Evolutionary conservation across 192 early-diverging fungal species (phyloP), one percentile per base, ranked within the genome.

Genomic region (Spinellus fusiger): DNA sequence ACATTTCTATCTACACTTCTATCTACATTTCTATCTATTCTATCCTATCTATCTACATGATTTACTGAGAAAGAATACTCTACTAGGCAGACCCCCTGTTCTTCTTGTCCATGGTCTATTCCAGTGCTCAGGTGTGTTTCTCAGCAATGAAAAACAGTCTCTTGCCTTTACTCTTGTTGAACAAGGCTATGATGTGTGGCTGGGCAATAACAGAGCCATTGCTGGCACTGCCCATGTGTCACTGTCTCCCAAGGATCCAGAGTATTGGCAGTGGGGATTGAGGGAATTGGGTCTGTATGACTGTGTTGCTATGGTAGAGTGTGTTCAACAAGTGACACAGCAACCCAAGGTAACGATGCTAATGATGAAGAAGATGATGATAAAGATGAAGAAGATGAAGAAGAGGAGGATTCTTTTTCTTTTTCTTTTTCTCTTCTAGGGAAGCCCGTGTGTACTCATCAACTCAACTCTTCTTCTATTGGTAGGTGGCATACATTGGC

Each of bases 161-260:
- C 64, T 98, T 58, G 87, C 93, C 4, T 93, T 93, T 67, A 71
- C 86, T 4, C 82, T 98, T 22, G 92, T 88, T 4, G 91, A 96
- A 54, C 88, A 87, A 18, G 89, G 89, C 35, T 98, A 92, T 73
- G 95, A 98, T 71, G 93, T 98, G 0, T 98, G 95, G 95, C 64
- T 95, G 4, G 95, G 93, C 23, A 96, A 98, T 64, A 87, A 90
- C 20, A 76, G 95, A 25, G 93, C 92, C 7, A 93, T 54, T 1
- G 57, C 25, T 33, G 31, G 51, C 12, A 23, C 49, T 2, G 49
- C 59, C 29, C 65, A 67, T 54, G 6, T 61, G 18, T 48, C 35
- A 29, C 29, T 59, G 13, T 53, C 56, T n/a, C 22, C 27, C 22
- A 13, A 55, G 26, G 52, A 55, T 59, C 48, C 51, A 6, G 57